A percentile compares a stretch with the other conserved stretches of the same genome.
Conservation (phyloP, 2,329 filamentous ascomycete species). For the Daldinia sp. region DNA sequence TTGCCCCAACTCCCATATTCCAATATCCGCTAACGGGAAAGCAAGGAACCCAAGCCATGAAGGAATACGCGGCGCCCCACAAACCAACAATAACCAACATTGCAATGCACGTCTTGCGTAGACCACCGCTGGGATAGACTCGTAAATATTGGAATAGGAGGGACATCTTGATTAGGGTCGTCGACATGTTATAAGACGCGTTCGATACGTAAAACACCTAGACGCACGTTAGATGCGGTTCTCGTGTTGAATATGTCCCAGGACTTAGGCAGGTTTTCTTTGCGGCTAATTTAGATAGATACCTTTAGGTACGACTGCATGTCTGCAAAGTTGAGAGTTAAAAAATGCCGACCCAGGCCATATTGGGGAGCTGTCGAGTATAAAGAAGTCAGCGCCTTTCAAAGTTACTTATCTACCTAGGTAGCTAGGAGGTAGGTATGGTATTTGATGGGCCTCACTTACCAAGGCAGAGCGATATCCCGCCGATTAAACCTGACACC, state of each 20-base stretch:
- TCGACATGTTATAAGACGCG: conserved; percentile 39
- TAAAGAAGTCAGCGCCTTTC: background rate
- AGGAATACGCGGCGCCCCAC: conserved; percentile 40
- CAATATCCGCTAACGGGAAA: conserved; percentile 40
- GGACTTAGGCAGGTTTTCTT: too few species aligned
- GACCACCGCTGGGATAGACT: conserved; percentile 27
- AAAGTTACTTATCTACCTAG: too few species aligned
- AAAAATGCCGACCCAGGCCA: conserved; percentile 36
- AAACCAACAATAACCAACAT: conserved; percentile 32
- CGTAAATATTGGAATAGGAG: conserved; percentile 44
- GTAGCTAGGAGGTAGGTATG: too few species aligned
- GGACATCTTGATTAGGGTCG: conserved; percentile 42
- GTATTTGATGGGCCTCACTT: background rate
- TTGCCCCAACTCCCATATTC: conserved; percentile 10
- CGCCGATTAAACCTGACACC: conserved; percentile 17
- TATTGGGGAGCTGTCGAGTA: conserved; percentile 31
- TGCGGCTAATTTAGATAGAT: too few species aligned
- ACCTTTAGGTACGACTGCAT: conserved; percentile 33
- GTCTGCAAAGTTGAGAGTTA: conserved; percentile 13
- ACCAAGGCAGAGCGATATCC: conserved; percentile 27
- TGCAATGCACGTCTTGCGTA: conserved; percentile 29
- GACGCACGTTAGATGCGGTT: background rate
- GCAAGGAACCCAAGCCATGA: conserved; percentile 42
- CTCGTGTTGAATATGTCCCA: too few species aligned
- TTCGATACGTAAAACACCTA: conserved; percentile 41